phyloP scores from a whole-genome alignment of 2,329 filamentous ascomycete species.

The Aspergillus japonicus region DNA sequence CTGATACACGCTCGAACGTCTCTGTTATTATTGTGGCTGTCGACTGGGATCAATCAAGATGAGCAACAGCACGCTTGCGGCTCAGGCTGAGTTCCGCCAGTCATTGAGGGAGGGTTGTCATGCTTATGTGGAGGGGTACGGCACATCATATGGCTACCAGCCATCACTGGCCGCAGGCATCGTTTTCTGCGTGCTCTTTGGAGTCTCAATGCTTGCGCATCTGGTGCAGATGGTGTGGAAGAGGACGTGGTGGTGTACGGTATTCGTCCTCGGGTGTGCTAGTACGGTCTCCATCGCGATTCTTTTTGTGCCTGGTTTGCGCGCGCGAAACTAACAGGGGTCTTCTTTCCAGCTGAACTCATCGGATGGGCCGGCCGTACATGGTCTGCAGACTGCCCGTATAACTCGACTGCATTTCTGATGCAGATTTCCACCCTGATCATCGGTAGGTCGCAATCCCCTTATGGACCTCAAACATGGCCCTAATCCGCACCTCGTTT shows the following conservation, averaged over 20 bases:
- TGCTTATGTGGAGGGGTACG: slow-evolving; percentile 24
- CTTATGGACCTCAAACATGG: not conserved
- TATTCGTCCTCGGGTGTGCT: slow-evolving; percentile 38
- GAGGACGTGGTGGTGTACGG: slow-evolving; percentile 40
- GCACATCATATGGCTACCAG: slow-evolving; percentile 34
- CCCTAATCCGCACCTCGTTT: not conserved
- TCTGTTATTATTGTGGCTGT: not conserved
- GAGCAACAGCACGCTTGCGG: slow-evolving; percentile 5
- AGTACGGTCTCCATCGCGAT: slow-evolving; percentile 25
- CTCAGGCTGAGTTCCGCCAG: slow-evolving; percentile 10
- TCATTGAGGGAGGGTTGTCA: slow-evolving; percentile 25
- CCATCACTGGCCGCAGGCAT: slow-evolving; percentile 37
- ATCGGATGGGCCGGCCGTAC: slow-evolving; percentile 52
- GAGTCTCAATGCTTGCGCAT: slow-evolving; percentile 37
- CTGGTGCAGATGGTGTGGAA: slow-evolving; percentile 37
- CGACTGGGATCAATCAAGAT: slow-evolving; percentile 1
- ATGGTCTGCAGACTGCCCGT: slow-evolving; percentile 51
- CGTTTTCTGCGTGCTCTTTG: slow-evolving; percentile 35
- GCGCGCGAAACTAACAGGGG: slow-evolving; percentile 1
- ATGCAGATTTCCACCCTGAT: slow-evolving; percentile 51
- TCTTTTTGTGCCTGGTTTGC: not conserved
- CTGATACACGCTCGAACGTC: not conserved
- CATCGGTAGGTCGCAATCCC: slow-evolving; percentile 29
- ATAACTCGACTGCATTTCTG: slow-evolving; percentile 50
- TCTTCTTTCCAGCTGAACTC: slow-evolving; percentile 35